A percentile compares a stretch with the other conserved stretches of the same genome.
Evolutionary conservation across 164 flowering plant species (phyloP).

Genomic region (Annona cherimola): DNA sequence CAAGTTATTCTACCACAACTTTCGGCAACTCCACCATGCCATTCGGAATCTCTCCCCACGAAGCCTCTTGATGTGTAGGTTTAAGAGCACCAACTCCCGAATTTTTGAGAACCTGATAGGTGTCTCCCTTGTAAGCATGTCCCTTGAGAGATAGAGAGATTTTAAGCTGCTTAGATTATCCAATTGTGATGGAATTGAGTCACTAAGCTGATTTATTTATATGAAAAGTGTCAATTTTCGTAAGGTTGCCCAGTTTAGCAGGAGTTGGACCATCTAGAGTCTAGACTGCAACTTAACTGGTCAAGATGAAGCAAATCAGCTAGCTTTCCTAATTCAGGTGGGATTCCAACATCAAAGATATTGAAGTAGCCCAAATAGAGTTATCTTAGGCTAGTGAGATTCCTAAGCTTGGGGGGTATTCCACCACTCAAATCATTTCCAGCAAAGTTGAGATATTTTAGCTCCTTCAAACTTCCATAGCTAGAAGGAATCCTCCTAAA

Average conservation of each 20-base stretch:
- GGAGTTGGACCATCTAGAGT: conserved; percentile 48
- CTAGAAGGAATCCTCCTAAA: conserved; percentile 56
- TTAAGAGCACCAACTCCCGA: conserved; percentile 32
- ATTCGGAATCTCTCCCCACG: conserved; percentile 16
- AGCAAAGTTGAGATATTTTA: conserved; percentile 43
- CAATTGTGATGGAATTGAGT: conserved; percentile 47
- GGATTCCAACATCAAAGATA: too few species aligned
- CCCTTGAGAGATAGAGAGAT: too few species aligned
- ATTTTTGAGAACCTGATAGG: conserved; percentile 45
- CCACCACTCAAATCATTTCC: conserved; percentile 47
- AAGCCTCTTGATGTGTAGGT: conserved; percentile 29
- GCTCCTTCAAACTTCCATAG: conserved; percentile 15
- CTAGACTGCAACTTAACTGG: conserved; percentile 47
- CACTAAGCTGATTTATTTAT: conserved; percentile 46
- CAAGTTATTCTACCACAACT: conserved; percentile 67
- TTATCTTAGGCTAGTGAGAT: too few species aligned
- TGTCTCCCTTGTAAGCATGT: conserved; percentile 34
- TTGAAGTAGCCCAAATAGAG: too few species aligned
- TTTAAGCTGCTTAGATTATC: not conserved
- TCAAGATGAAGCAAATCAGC: conserved; percentile 43
- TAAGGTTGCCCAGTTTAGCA: conserved; percentile 43
- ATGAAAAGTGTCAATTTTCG: conserved; percentile 49
- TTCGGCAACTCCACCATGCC: conserved; percentile 49
- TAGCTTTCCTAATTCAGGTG: conserved; percentile 6
- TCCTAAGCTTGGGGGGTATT: conserved; percentile 38